These are phyloP conservation scores for Gossypium ekmanianum DNA, from an alignment of 345 rosid genomes.

Conservation along the genomic window DNA sequence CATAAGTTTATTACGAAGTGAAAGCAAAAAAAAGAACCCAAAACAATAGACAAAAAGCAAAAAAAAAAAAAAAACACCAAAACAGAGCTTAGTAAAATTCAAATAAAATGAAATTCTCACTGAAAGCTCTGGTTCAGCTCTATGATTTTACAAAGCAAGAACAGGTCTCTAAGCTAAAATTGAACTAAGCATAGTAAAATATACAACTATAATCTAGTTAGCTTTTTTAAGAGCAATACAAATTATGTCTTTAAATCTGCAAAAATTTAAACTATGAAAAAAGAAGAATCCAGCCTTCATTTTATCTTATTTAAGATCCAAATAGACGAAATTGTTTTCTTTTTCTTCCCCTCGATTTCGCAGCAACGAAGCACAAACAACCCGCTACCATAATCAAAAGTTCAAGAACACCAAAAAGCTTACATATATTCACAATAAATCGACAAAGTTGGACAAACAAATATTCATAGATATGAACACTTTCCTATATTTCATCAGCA, in stretches of 20 bases:
- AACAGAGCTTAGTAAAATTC: neutral
- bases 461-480: neutral
- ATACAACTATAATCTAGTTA: neutral
- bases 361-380: constrained; percentile 15
- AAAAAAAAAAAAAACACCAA: neutral
- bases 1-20: neutral
- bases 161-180: neutral
- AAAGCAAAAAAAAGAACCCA: neutral
- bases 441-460: neutral
- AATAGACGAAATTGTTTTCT: neutral
- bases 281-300: neutral
- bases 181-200: neutral
- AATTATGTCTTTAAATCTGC: neutral
- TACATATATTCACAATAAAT: neutral
- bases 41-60: neutral
- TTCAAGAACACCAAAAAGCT: neutral
- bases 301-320: neutral
- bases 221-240: neutral
- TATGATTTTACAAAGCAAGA: constrained; percentile 1
- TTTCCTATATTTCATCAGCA: neutral
- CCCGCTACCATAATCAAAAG: neutral
- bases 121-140: neutral
- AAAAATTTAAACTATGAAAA: neutral
- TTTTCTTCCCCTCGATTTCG: constrained; percentile 8
- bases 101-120: neutral